These are phyloP conservation scores for Lasiodiplodia hormozganensis DNA, from an alignment of 2,329 filamentous ascomycete genomes.

Conservation along the genomic window DNA sequence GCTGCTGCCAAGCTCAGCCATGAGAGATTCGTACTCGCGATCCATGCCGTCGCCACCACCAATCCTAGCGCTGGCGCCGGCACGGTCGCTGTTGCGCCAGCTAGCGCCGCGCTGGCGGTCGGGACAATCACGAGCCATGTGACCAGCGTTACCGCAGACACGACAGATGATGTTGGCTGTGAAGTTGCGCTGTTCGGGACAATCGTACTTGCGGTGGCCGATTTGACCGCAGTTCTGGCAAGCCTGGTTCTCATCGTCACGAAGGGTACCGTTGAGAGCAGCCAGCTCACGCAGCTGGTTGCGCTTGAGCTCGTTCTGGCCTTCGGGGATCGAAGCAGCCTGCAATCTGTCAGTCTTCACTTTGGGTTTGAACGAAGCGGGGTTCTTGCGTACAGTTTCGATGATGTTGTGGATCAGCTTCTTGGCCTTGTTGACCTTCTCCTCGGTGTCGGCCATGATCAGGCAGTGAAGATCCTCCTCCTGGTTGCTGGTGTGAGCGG, in stretches of 20 bases:
- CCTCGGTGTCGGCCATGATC: conserved; percentile 99
- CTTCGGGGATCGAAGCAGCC: conserved; percentile 98
- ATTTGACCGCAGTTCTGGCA: conserved; percentile 99
- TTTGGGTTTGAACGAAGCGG: background rate
- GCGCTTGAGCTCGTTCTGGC: conserved; percentile 97
- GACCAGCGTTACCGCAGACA: conserved; percentile 95
- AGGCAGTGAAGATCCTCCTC: conserved; percentile 98
- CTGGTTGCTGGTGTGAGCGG: conserved; percentile 99
- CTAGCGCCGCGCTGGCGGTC: conserved; percentile 89
- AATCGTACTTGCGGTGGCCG: conserved; percentile 98
- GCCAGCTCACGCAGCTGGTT: conserved; percentile 98
- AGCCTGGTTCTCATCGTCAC: conserved; percentile 98
- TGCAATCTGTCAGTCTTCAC: conserved; percentile 52
- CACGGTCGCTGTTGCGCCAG: conserved; percentile 80
- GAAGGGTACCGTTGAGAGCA: conserved; percentile 96
- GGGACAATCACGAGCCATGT: conserved; percentile 98
- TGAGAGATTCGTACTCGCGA: conserved; percentile 96
- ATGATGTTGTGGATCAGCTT: conserved; percentile 98
- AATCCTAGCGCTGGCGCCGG: conserved; percentile 57
- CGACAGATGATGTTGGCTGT: conserved; percentile 99
- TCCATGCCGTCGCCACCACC: conserved; percentile 85
- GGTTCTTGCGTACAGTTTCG: conserved; percentile 78
- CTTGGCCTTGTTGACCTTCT: conserved; percentile 99
- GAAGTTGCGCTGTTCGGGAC: conserved; percentile 95
- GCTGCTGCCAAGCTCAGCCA: conserved; percentile 93